These are phyloP conservation scores for Wallacemonas sp. DNA, from an alignment of 208 protist genomes.

Conservation along the genomic window DNA sequence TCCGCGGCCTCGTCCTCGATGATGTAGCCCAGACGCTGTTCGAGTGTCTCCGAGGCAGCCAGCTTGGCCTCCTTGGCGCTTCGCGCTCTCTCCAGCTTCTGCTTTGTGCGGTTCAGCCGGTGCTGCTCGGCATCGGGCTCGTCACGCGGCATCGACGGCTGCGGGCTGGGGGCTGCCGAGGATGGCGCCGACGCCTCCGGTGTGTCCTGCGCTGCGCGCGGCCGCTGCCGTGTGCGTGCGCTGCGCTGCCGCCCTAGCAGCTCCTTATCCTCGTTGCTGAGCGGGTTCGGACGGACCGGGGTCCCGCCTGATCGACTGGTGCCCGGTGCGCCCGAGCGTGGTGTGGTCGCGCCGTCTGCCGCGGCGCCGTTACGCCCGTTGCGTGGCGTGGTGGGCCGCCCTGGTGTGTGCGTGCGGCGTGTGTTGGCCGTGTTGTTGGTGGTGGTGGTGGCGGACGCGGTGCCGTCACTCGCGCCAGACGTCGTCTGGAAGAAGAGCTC, in stretches of 20 bases:
- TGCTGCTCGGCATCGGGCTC: neutral
- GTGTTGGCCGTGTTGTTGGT: neutral
- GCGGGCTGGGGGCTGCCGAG: neutral
- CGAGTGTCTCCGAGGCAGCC: neutral
- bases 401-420: constrained; percentile 8
- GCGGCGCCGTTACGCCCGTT: neutral
- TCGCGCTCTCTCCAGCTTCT: constrained; percentile 8
- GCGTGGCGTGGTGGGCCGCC: constrained; percentile 1
- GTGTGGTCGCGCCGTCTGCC: neutral
- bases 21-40: constrained; percentile 23
- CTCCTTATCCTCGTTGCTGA: constrained; percentile 33
- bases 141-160: constrained; percentile 3
- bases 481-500: neutral
- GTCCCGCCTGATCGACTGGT: neutral
- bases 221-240: constrained; percentile 17
- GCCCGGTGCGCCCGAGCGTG: neutral
- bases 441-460: neutral
- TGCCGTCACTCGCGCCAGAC: constrained; percentile 7
- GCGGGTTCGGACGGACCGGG: constrained; percentile 14
- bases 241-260: constrained; percentile 25
- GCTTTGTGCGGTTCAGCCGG: neutral
- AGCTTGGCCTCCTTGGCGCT: constrained; percentile 6
- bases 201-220: constrained; percentile 13
- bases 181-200: neutral
- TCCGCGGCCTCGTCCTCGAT: constrained; percentile 47